Percentiles rank a stretch among this genome's conserved stretches.
phyloP scores from a whole-genome alignment of 2,329 filamentous ascomycete genomes.

The Neofusicoccum umdonicola region DNA sequence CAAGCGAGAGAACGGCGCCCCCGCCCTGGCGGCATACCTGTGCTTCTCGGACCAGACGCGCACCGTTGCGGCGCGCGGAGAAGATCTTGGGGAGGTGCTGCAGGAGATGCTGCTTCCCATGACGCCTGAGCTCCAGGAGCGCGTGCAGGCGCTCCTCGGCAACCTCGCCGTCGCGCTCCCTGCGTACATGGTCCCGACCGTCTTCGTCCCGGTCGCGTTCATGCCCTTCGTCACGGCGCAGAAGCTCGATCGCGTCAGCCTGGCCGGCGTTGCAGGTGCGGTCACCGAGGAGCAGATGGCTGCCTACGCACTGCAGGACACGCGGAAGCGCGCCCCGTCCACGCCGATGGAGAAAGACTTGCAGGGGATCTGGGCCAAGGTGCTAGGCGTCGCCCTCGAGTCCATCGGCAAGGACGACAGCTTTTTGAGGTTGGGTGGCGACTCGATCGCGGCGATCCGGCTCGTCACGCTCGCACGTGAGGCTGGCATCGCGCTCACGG shows the following conservation, averaged over 20 bases:
- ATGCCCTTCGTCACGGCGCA: constrained; percentile 36
- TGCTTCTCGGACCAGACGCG: background rate
- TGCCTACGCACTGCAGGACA: background rate
- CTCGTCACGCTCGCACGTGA: background rate
- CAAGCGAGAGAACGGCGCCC: background rate
- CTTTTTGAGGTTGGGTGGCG: constrained; percentile 35
- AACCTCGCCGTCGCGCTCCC: constrained; percentile 20
- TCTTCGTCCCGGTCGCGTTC: constrained; percentile 36
- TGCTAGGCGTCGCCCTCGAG: background rate
- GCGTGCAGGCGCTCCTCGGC: constrained; percentile 21
- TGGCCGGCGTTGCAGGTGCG: constrained; percentile 25
- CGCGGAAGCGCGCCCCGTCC: background rate
- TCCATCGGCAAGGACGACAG: background rate
- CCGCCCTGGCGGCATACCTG: background rate
- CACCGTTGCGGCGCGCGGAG: background rate
- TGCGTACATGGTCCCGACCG: constrained; percentile 39
- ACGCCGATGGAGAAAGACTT: background rate
- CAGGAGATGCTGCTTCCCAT: background rate
- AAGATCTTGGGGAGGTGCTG: background rate
- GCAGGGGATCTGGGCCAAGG: background rate
- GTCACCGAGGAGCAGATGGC: constrained; percentile 24
- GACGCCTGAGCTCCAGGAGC: background rate
- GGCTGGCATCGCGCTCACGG: constrained; percentile 19
- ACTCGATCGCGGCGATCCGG: constrained; percentile 36
- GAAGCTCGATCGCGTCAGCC: constrained; percentile 30